Evolutionary conservation across 164 flowering plant species (phyloP).

Genomic region (Saururus chinensis): DNA sequence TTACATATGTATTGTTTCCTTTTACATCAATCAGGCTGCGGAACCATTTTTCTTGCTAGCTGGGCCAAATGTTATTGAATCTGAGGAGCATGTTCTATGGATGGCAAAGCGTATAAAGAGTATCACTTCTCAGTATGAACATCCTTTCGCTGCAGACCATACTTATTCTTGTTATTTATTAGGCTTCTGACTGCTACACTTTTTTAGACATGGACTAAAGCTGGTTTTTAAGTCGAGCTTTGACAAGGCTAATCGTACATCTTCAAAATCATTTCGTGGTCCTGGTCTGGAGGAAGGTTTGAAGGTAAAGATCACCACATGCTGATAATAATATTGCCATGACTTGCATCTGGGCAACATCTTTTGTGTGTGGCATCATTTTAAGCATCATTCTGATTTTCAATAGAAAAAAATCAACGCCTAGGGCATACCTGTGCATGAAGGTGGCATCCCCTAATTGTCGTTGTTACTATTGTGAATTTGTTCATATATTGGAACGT

Average conservation of each 20-base stretch:
- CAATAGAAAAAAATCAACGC: too few species aligned
- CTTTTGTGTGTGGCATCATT: too few species aligned
- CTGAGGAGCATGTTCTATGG: slow-evolving; percentile 74
- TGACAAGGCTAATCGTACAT: slow-evolving; percentile 96
- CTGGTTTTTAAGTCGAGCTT: slow-evolving; percentile 94
- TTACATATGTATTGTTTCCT: neutral
- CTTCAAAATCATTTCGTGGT: slow-evolving; percentile 90
- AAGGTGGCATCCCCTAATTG: neutral
- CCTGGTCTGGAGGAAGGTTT: slow-evolving; percentile 86
- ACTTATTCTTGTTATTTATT: neutral
- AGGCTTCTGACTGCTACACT: neutral
- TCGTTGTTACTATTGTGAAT: neutral
- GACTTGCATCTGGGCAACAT: neutral
- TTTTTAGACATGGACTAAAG: slow-evolving; percentile 61
- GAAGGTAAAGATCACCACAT: slow-evolving; percentile 34
- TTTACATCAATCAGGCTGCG: slow-evolving; percentile 34
- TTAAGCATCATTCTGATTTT: neutral
- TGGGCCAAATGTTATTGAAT: slow-evolving; percentile 98
- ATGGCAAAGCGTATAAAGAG: slow-evolving; percentile 75
- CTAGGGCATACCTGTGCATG: too few species aligned
- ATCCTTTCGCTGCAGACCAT: neutral
- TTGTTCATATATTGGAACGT: neutral
- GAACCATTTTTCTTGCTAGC: slow-evolving; percentile 90
- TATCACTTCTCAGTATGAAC: slow-evolving; percentile 59
- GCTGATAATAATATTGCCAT: too few species aligned